A percentile compares a stretch with the other conserved stretches of the same genome.
Evolutionary conservation across 257 asterid species (phyloP).

Genomic region (Gardenia jasminoides): DNA sequence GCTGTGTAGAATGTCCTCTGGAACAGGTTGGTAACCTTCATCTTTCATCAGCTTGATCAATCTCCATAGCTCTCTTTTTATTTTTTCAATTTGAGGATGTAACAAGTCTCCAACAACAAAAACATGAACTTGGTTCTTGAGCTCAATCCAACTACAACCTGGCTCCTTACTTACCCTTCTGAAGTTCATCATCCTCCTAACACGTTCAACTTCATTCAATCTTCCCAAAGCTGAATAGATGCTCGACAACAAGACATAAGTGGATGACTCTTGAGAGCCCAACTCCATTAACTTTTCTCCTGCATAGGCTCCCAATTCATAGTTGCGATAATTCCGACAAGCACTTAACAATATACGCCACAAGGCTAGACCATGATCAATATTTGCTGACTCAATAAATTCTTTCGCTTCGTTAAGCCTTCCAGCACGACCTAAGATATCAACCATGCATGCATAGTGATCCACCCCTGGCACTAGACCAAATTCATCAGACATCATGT

Average conservation of each 20-base stretch:
- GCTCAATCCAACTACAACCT: conserved; percentile 92
- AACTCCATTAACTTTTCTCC: conserved; percentile 80
- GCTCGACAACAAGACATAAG: conserved; percentile 74
- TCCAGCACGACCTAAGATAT: conserved; percentile 84
- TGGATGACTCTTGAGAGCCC: conserved; percentile 77
- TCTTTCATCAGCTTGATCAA: conserved; percentile 57
- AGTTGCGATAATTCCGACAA: conserved; percentile 58
- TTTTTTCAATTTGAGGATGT: conserved; percentile 59
- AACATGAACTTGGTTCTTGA: conserved; percentile 69
- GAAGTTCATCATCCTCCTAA: conserved; percentile 59
- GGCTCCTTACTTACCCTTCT: conserved; percentile 82
- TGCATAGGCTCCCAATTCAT: conserved; percentile 79
- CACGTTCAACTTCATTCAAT: conserved; percentile 57
- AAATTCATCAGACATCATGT: conserved; percentile 49
- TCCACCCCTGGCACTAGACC: conserved; percentile 54
- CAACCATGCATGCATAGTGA: conserved; percentile 91
- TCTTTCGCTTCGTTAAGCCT: conserved; percentile 68
- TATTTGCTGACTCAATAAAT: conserved; percentile 55
- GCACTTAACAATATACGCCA: conserved; percentile 90
- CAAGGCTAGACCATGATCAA: conserved; percentile 67
- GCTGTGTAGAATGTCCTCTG: conserved; percentile 25
- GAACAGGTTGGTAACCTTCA: conserved; percentile 31
- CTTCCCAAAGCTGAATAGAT: conserved; percentile 74
- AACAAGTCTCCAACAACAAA: conserved; percentile 74
- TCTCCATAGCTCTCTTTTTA: conserved; percentile 46